Evolutionary conservation across 2,329 filamentous ascomycete species (phyloP).

Genomic region (Colletotrichum costaricense): DNA sequence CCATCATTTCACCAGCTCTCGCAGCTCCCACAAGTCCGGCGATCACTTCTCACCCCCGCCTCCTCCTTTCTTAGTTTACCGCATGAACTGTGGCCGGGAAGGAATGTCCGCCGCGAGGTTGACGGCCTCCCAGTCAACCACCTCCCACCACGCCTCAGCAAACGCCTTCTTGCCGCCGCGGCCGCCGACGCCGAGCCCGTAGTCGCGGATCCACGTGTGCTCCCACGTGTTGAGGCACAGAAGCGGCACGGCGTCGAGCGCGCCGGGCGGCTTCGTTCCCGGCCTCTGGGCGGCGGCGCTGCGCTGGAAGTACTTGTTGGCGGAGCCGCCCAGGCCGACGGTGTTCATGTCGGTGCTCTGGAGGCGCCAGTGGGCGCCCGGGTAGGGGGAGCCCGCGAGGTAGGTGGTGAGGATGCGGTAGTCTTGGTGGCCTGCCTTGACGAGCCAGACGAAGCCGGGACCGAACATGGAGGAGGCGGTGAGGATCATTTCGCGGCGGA

Average conservation of each 20-base stretch:
- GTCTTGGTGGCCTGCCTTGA: conserved; percentile 64
- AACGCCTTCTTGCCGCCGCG: conserved; percentile 80
- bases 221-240: conserved; percentile 97
- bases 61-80: background rate
- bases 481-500: conserved; percentile 81
- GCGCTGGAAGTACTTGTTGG: conserved; percentile 52
- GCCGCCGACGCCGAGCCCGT: conserved; percentile 67
- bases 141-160: conserved; percentile 86
- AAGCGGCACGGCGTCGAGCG: conserved; percentile 77
- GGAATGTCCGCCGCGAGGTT: conserved; percentile 45
- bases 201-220: conserved; percentile 90
- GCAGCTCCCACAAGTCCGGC: background rate
- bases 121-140: conserved; percentile 87
- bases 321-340: conserved; percentile 52
- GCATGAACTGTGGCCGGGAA: conserved; percentile 15
- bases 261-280: conserved; percentile 68
- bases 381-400: conserved; percentile 89
- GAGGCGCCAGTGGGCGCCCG: conserved; percentile 83
- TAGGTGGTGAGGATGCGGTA: conserved; percentile 87
- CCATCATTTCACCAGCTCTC: background rate
- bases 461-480: conserved; percentile 94
- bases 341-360: conserved; percentile 79
- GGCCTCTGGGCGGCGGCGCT: conserved; percentile 41
- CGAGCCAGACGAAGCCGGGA: conserved; percentile 96
- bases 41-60: background rate